Base-by-base conservation (phyloP, 2,329 filamentous ascomycete genomes). In the Plectosphaerella sp. region DNA sequence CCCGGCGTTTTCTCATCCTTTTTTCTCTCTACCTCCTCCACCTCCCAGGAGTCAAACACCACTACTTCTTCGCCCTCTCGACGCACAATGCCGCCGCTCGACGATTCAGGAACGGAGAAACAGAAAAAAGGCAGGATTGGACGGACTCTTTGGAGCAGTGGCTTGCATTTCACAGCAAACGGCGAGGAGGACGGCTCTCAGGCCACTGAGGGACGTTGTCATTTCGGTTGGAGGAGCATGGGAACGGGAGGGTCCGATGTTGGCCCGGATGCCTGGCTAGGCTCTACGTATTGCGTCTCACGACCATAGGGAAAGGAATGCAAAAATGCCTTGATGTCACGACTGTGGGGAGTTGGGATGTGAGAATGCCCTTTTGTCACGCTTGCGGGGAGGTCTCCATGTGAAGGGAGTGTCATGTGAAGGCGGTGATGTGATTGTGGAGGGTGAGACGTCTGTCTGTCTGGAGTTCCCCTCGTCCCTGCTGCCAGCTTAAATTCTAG, bases 291-390 rank as follows among this genome's bases (percentile, higher is more conserved):
- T 68, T 74, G 67, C 72, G 75, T 74, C 67, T 72, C 70, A 73
- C 67, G 73, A 73, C 71, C 69, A 70, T 69, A 73, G 68, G 73
- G 73, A 73, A 75, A 68, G 67, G 63, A 66, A 67, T 67, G 71
- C 63, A 66, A 68, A 66, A 33, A 43, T 43, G 41, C 18, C 41
- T 43, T 43, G 41, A 43, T 18, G 15, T 41, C 15, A 41, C 37
- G 37, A 33, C 11, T 33, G 28, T 12, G 28, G 28, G n/a, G n/a
- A n/a, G n/a, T n/a, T n/a, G n/a, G n/a, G n/a, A n/a, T n/a, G n/a
- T n/a, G n/a, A n/a, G n/a, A n/a, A n/a, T n/a, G n/a, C n/a, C n/a
- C n/a, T n/a, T n/a, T n/a, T n/a, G n/a, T n/a, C n/a, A n/a, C n/a
- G n/a, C n/a, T n/a, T n/a, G n/a, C n/a, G n/a, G n/a, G n/a, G n/a